phyloP scores from a whole-genome alignment of 2,329 filamentous ascomycete genomes.

The Fusarium oxysporum region DNA sequence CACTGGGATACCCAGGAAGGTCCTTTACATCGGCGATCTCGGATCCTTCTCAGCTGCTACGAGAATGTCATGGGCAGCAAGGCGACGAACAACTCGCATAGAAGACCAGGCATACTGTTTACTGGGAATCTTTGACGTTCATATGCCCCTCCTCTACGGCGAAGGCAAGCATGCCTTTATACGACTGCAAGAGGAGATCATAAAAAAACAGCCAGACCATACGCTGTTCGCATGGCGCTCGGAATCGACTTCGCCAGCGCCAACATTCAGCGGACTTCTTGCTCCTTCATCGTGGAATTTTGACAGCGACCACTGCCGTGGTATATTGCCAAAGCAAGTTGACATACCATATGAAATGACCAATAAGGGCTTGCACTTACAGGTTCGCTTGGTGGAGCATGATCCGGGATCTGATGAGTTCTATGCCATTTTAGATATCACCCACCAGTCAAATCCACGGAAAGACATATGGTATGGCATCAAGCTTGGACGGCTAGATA shows the following conservation, averaged over 20 bases:
- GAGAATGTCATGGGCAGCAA: constrained; percentile 46
- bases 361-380: constrained; percentile 10
- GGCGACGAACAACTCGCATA: constrained; percentile 37
- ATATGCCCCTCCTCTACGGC: constrained; percentile 47
- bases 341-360: constrained; percentile 22
- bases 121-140: constrained; percentile 47
- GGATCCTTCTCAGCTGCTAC: constrained; percentile 26
- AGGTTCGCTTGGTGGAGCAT: neutral
- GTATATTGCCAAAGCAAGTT: neutral
- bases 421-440: constrained; percentile 8
- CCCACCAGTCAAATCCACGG: neutral
- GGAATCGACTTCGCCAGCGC: neutral
- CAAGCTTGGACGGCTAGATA: neutral
- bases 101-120: constrained; percentile 49
- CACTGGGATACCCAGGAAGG: constrained; percentile 37
- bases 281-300: constrained; percentile 2
- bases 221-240: constrained; percentile 14
- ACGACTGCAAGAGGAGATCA: constrained; percentile 43
- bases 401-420: neutral
- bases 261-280: constrained; percentile 17
- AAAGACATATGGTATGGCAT: constrained; percentile 3
- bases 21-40: constrained; percentile 17
- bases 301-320: neutral
- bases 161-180: constrained; percentile 43
- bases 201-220: constrained; percentile 5